Conservation (phyloP, 345 rosid genomes). For the Bruguiera parviflora region DNA sequence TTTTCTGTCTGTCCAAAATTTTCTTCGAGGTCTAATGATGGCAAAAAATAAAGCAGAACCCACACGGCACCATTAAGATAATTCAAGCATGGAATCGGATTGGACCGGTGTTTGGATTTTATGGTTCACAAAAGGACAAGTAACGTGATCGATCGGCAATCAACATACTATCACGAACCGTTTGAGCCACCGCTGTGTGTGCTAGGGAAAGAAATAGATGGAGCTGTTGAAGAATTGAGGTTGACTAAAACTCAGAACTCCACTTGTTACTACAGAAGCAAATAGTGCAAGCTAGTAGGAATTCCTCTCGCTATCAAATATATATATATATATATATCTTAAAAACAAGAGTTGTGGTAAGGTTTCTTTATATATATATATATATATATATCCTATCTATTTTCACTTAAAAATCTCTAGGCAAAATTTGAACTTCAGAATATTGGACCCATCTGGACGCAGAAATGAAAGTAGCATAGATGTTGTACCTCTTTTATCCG, state of each 20-base stretch:
- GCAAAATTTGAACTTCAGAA: too few relatives aligned
- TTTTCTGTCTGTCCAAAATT: conserved; percentile 14
- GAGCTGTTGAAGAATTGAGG: not conserved
- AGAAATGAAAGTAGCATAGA: too few relatives aligned
- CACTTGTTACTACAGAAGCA: not conserved
- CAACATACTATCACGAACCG: conserved; percentile 12
- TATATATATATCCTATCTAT: too few relatives aligned
- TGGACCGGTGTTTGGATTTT: conserved; percentile 12
- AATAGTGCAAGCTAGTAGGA: too few relatives aligned
- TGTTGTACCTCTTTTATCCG: too few relatives aligned
- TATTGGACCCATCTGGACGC: too few relatives aligned
- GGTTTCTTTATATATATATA: too few relatives aligned
- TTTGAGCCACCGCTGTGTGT: not conserved
- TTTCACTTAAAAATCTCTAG: too few relatives aligned
- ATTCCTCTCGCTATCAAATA: too few relatives aligned
- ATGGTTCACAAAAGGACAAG: not conserved
- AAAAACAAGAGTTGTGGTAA: too few relatives aligned
- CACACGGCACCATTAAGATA: not conserved
- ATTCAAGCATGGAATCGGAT: not conserved
- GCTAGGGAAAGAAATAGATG: not conserved
- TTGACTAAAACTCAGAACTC: conserved; percentile 5
- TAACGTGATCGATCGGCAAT: conserved; percentile 9
- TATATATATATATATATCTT: too few relatives aligned
- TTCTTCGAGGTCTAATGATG: conserved; percentile 20
- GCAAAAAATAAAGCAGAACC: conserved; percentile 14